These are phyloP conservation scores for Sporothrix curviconia DNA, from an alignment of 2,329 filamentous ascomycete species.

Conservation along the genomic window DNA sequence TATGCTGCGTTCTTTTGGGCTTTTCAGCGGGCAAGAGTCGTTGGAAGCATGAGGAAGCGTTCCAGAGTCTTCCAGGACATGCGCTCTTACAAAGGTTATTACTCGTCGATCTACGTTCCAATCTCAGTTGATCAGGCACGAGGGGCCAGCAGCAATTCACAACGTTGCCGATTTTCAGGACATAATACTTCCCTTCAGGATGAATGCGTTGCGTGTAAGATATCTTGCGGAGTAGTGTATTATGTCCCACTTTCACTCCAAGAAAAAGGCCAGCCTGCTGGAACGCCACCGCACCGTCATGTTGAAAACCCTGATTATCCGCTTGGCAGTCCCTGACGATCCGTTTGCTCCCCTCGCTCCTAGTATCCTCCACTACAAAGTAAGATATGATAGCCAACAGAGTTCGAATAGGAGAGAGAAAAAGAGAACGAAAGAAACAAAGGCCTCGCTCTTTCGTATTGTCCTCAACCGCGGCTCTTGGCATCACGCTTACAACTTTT, in stretches of 20 bases:
- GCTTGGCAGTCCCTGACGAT: constrained; percentile 1
- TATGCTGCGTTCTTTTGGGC: neutral
- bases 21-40: neutral
- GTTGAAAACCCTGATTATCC: neutral
- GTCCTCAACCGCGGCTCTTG: neutral
- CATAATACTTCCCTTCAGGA: no score
- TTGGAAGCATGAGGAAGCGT: neutral
- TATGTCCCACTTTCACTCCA: no score
- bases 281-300: neutral
- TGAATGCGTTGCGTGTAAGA: no score
- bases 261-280: no score
- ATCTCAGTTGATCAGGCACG: constrained; percentile 13
- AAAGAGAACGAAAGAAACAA: no score
- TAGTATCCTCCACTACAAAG: no score
- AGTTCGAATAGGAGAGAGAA: no score
- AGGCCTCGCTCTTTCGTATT: no score
- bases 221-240: no score
- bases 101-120: constrained; percentile 3
- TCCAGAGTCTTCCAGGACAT: neutral
- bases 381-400: no score
- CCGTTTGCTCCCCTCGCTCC: constrained; percentile 1
- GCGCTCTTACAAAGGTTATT: neutral
- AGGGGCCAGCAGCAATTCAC: neutral
- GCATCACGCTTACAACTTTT: neutral
- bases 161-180: neutral